Evolutionary conservation across 495 filamentous ascomycete species (phyloP).

Genomic region (Hamigera avellanea): DNA sequence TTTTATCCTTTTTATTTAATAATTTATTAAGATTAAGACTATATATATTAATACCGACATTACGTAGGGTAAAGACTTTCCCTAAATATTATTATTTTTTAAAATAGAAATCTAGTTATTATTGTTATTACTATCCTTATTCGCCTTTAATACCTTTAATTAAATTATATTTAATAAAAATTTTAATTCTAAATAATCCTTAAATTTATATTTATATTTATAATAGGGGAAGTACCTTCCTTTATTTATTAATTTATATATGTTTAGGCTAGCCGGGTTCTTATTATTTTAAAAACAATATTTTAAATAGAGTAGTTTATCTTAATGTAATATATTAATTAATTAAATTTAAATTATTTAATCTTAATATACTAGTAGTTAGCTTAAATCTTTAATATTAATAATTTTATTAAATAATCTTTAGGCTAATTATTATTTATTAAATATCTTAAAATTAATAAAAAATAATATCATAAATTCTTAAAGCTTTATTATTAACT

Average conservation of each 20-base stretch:
- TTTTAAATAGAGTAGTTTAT: neutral
- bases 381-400: neutral
- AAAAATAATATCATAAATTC: neutral
- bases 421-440: neutral
- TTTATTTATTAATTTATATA: neutral
- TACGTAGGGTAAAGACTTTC: conserved; percentile 3
- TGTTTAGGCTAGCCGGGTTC: neutral
- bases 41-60: neutral
- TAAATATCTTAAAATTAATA: neutral
- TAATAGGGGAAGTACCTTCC: conserved; percentile 1
- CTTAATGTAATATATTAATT: neutral
- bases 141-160: neutral
- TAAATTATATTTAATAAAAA: neutral
- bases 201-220: neutral
- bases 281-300: neutral
- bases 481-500: neutral
- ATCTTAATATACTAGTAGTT: neutral
- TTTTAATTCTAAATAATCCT: neutral
- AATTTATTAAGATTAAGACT: conserved; percentile 1
- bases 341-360: too few species aligned
- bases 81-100: conserved; percentile 1
- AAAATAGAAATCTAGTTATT: neutral
- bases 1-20: conserved; percentile 1
- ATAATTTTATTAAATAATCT: neutral
- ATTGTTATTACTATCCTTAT: neutral